Evolutionary conservation across 805 yeast genomes (phyloP), one percentile per base, ranked within the genome.

Genomic region (Kluyveromyces siamensis): DNA sequence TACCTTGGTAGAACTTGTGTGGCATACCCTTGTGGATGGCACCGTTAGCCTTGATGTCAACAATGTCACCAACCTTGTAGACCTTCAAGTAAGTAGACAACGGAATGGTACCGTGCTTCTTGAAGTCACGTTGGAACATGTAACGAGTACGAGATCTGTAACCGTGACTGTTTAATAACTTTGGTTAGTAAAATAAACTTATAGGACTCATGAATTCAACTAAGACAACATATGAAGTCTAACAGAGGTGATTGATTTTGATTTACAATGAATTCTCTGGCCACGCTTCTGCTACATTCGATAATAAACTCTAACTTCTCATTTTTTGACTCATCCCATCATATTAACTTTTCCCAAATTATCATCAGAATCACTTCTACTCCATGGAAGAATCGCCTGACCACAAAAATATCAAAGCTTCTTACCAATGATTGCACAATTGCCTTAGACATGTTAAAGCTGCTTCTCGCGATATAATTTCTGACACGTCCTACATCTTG

Each of bases 101-200:
- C 62, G 96, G 83, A 71, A 89, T 80, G 67, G 84, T 75, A 76
- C 99, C 99, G 79, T 91, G 95, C 69, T 71, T 73, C 84, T 87
- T 90, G 90, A 85, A 93, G 84, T 91, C 98, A 79, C 99, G 93
- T 79, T 89, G 87, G 95, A 93, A 93, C 81, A 95, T 95, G 90
- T 93, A 93, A 80, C 99, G 96, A 80, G 99, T 91, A 81, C 99
- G 93, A 70, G 97, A 89, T 90, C 99, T 90, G 84, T 88, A 90
- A 85, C 99, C 99, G 81, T 88, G 96, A 77, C 89, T 80, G 60
- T 57, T 51, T 37, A 38, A 43, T 21, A 45, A 40, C n/a, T 37
- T 57, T 48, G 40, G 55, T 59, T 49, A 45, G 44, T 46, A 46
- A 44, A 27, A 21, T 33, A n/a, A 8, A n/a, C 36, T 21, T 21